Percentiles rank a stretch among this genome's conserved stretches.
These are phyloP conservation scores for Aspergillus ustus DNA, from an alignment of 2,329 filamentous ascomycete genomes.

Conservation along the genomic window DNA sequence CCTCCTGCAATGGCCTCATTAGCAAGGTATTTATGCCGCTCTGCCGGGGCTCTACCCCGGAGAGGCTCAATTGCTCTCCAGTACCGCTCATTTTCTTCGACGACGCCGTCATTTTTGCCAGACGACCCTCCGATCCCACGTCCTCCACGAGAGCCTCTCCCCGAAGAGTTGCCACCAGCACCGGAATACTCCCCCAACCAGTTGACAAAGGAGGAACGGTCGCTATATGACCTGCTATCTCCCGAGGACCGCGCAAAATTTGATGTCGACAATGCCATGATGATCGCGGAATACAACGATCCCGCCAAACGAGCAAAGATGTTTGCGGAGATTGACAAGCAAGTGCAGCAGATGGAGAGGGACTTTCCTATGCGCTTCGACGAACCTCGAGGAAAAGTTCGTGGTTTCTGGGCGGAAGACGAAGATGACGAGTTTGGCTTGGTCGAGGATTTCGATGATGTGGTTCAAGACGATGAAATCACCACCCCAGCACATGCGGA, in stretches of 20 bases:
- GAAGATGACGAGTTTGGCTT: conserved; percentile 50
- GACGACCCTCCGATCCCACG: conserved; percentile 40
- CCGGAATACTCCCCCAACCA: conserved; percentile 44
- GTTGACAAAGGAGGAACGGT: conserved; percentile 38
- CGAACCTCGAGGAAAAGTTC: conserved; percentile 27
- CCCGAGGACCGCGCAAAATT: conserved; percentile 43
- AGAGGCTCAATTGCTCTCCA: conserved; percentile 32
- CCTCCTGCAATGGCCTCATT: conserved; percentile 44
- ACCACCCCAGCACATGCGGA: conserved; percentile 82
- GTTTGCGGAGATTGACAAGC: conserved; percentile 39
- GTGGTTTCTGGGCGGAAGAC: conserved; percentile 51
- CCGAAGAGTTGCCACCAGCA: conserved; percentile 35
- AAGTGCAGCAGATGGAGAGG: conserved; percentile 38
- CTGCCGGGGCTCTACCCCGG: conserved; percentile 37
- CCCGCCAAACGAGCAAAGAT: conserved; percentile 32
- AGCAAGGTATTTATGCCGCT: conserved; percentile 44
- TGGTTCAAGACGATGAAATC: conserved; percentile 77
- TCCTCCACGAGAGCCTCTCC: conserved; percentile 32
- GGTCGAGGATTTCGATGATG: conserved; percentile 60
- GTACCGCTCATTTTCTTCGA: conserved; percentile 41
- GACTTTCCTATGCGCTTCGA: conserved; percentile 36
- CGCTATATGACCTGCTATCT: conserved; percentile 45
- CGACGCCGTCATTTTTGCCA: conserved; percentile 37
- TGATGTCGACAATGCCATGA: conserved; percentile 39
- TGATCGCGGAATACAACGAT: conserved; percentile 46